A percentile compares a stretch with the other conserved stretches of the same genome.
Evolutionary conservation across 495 filamentous ascomycete species (phyloP).

Genomic region (Lichina pygmaea): DNA sequence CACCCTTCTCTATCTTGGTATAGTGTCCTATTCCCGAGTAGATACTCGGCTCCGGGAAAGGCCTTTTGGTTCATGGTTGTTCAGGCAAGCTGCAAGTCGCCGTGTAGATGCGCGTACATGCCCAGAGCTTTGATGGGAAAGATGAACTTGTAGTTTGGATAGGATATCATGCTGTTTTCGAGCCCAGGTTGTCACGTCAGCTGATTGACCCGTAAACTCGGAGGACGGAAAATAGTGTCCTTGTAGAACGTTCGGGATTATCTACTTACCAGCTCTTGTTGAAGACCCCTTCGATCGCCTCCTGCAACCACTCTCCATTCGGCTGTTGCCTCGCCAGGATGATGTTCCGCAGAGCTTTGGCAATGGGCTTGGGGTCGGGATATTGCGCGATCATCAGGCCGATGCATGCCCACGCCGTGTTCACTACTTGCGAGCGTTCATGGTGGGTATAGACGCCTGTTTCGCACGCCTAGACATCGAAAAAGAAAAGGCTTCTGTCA

Average conservation of each 20-base stretch:
- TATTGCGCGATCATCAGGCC: conserved; percentile 64
- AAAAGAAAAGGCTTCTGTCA: neutral
- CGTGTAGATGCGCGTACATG: conserved; percentile 55
- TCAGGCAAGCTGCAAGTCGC: conserved; percentile 26
- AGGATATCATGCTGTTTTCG: conserved; percentile 65
- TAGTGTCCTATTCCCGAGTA: too few species aligned
- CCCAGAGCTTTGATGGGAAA: conserved; percentile 88
- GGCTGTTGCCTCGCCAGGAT: conserved; percentile 61
- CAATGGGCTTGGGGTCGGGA: conserved; percentile 45
- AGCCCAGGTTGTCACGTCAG: conserved; percentile 3
- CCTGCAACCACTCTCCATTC: conserved; percentile 87
- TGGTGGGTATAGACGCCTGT: conserved; percentile 34
- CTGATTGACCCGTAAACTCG: too few species aligned
- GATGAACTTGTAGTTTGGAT: conserved; percentile 96
- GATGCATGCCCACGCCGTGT: conserved; percentile 79
- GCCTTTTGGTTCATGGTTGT: too few species aligned
- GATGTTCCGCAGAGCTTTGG: conserved; percentile 40
- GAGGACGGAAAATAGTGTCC: too few species aligned
- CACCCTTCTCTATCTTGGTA: too few species aligned
- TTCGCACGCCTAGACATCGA: conserved; percentile 22
- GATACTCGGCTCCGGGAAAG: too few species aligned
- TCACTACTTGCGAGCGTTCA: conserved; percentile 50
- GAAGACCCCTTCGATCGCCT: conserved; percentile 92
- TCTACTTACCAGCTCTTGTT: conserved; percentile 71
- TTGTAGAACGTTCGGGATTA: too few species aligned